A percentile compares a stretch with the other conserved stretches of the same genome.
Conservation (phyloP, 805 yeast species). For the Metschnikowia chrysomelidarum region DNA sequence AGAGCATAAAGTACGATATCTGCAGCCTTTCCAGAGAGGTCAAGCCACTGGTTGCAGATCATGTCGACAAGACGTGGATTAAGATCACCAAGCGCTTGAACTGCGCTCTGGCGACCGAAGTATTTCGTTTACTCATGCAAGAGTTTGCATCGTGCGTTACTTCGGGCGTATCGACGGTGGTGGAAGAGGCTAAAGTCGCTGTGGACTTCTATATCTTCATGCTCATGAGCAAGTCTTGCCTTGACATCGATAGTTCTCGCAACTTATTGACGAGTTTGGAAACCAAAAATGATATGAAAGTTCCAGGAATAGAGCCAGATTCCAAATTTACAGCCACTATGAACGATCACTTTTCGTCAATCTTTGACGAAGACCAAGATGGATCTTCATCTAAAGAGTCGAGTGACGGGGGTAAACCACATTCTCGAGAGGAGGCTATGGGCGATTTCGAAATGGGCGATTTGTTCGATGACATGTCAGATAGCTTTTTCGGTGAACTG, state of each 20-base stretch:
- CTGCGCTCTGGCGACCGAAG: conserved; percentile 3
- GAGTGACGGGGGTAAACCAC: conserved; percentile 4
- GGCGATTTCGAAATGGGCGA: conserved; percentile 21
- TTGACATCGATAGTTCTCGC: conserved; percentile 4
- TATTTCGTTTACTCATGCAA: conserved; percentile 3
- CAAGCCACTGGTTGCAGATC: neutral
- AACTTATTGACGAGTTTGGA: neutral
- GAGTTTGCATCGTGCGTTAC: conserved; percentile 9
- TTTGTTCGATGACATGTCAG: conserved; percentile 18
- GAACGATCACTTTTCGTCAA: conserved; percentile 16
- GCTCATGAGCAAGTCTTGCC: conserved; percentile 6
- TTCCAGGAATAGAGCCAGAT: neutral
- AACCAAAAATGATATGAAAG: neutral
- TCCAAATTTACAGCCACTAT: conserved; percentile 9
- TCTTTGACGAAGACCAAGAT: conserved; percentile 19
- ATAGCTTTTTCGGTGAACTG: conserved; percentile 16
- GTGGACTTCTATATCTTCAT: conserved; percentile 14
- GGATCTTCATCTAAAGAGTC: conserved; percentile 1
- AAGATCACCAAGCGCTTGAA: conserved; percentile 6
- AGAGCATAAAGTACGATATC: conserved; percentile 8
- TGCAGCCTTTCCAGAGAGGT: conserved; percentile 3
- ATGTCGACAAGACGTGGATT: conserved; percentile 11
- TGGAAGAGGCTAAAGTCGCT: conserved; percentile 14
- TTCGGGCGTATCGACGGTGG: conserved; percentile 1
- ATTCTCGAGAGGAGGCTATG: conserved; percentile 12